Evolutionary conservation across 257 asterid genomes (phyloP).

Genomic region (Scutellaria galericulata): DNA sequence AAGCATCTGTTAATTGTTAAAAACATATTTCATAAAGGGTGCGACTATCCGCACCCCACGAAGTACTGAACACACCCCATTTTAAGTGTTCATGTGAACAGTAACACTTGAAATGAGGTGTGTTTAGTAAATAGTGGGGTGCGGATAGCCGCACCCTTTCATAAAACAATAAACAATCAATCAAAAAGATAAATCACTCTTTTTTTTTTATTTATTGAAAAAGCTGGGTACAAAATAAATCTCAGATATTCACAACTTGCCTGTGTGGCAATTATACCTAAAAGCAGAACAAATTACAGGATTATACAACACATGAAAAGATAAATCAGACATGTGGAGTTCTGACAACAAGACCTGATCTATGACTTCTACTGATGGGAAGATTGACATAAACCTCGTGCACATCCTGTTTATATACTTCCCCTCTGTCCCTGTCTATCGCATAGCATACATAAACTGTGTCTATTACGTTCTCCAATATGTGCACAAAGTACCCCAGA

Average conservation of each 20-base stretch:
- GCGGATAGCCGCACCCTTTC: no score
- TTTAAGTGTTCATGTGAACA: no score
- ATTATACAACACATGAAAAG: constrained; percentile 41
- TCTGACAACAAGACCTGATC: constrained; percentile 65
- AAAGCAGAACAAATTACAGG: constrained; percentile 43
- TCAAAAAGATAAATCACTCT: neutral
- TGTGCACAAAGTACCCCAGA: constrained; percentile 74
- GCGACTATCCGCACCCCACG: no score
- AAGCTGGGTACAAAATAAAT: constrained; percentile 35
- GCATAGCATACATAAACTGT: constrained; percentile 92
- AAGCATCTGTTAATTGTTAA: no score
- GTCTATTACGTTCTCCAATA: constrained; percentile 80
- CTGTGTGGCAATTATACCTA: constrained; percentile 38
- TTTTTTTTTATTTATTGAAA: constrained; percentile 38
- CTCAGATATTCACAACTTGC: constrained; percentile 48
- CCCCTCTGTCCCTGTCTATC: constrained; percentile 85
- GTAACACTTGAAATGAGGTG: no score
- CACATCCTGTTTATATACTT: constrained; percentile 81
- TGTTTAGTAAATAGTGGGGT: no score
- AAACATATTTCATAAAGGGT: no score
- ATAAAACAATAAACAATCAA: neutral
- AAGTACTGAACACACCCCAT: no score
- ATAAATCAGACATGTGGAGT: constrained; percentile 57
- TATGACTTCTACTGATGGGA: constrained; percentile 83
- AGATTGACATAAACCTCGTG: constrained; percentile 94